These are phyloP conservation scores for Cnidoscolus chayamansa DNA, from an alignment of 441 rosid genomes.

Conservation along the genomic window DNA sequence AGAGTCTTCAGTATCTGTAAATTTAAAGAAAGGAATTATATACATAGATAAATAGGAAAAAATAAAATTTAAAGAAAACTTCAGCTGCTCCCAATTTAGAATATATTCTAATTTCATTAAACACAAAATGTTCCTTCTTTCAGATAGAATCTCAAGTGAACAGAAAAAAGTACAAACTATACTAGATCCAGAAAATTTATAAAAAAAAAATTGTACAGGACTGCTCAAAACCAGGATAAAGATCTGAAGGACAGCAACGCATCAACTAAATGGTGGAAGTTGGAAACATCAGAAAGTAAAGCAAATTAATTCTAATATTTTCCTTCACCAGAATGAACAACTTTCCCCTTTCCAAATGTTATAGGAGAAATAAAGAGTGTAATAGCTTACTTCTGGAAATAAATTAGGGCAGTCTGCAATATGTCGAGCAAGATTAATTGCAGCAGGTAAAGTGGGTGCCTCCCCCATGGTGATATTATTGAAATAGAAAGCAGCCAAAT, in stretches of 20 bases:
- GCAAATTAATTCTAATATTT: neutral
- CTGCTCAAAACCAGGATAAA: too few relatives aligned
- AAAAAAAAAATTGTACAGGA: too few relatives aligned
- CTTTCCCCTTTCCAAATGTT: neutral
- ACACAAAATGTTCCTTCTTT: neutral
- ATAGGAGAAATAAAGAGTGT: slow-evolving; percentile 2
- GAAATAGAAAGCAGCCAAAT: slow-evolving; percentile 90
- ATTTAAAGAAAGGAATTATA: slow-evolving; percentile 20
- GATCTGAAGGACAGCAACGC: too few relatives aligned
- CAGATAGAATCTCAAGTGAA: neutral
- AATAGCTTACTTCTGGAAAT: slow-evolving; percentile 79
- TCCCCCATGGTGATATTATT: slow-evolving; percentile 94
- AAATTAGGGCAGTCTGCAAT: slow-evolving; percentile 85
- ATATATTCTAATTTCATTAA: neutral
- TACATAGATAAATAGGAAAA: neutral
- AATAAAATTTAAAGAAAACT: neutral
- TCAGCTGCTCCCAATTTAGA: neutral
- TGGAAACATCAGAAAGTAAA: too few relatives aligned
- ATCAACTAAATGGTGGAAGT: too few relatives aligned
- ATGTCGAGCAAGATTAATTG: slow-evolving; percentile 73
- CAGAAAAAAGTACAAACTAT: too few relatives aligned
- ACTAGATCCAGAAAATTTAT: too few relatives aligned
- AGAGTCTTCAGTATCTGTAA: slow-evolving; percentile 86
- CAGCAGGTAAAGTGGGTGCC: slow-evolving; percentile 68
- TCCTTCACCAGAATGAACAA: neutral